These are phyloP conservation scores for Cenchrus americanus DNA, from an alignment of 176 grass and related monocot species.

Conservation along the genomic window DNA sequence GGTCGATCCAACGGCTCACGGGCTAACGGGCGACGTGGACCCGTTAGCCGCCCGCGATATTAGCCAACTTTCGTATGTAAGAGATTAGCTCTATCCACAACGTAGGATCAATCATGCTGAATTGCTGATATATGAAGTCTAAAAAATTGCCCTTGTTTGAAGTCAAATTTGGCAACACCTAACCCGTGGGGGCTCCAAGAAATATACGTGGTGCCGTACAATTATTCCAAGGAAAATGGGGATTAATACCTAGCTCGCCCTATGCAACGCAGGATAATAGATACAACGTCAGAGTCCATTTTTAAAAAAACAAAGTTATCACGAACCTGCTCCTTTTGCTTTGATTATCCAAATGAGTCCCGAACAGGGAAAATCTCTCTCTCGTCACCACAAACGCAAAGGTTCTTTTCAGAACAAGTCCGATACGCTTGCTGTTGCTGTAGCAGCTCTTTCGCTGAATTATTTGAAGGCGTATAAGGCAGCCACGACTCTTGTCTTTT, in stretches of 20 bases:
- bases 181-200: background rate
- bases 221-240: constrained; percentile 28
- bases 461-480: background rate
- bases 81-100: background rate
- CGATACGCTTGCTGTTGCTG: background rate
- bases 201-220: background rate
- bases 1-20: no score
- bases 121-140: background rate
- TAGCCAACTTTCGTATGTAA: no score
- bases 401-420: constrained; percentile 26
- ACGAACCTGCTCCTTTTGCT: background rate
- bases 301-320: background rate
- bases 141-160: background rate
- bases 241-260: background rate
- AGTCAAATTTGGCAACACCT: background rate
- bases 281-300: background rate
- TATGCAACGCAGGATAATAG: background rate
- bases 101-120: background rate
- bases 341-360: constrained; percentile 1
- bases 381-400: background rate
- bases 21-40: no score
- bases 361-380: background rate
- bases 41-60: no score
- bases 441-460: background rate
- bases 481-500: background rate